Percentiles rank a stretch among this genome's conserved stretches.
Evolutionary conservation across 495 filamentous ascomycete species (phyloP).

Genomic region (Ramalina intermedia): DNA sequence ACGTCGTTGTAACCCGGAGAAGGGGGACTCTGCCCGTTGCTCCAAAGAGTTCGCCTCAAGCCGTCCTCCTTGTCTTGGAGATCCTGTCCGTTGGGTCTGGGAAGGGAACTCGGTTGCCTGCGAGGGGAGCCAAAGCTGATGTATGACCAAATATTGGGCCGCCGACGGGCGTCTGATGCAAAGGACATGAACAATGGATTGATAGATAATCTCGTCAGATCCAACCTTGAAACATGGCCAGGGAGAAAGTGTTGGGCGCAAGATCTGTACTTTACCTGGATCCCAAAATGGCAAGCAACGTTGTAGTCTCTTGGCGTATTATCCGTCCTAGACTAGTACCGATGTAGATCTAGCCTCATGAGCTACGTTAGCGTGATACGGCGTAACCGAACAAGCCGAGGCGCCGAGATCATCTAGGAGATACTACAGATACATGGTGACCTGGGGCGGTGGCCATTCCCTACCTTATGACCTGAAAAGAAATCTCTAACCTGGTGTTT

Average conservation of each 20-base stretch:
- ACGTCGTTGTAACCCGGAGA: slow-evolving; percentile 25
- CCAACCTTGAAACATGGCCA: too few relatives aligned
- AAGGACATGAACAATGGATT: slow-evolving; percentile 25
- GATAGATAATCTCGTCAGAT: background rate
- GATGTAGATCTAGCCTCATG: too few relatives aligned
- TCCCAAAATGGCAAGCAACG: too few relatives aligned
- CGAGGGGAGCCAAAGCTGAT: slow-evolving; percentile 28
- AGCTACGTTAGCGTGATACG: too few relatives aligned
- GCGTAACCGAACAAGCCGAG: too few relatives aligned
- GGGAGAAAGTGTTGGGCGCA: too few relatives aligned
- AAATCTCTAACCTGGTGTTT: too few relatives aligned
- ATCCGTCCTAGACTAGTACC: background rate
- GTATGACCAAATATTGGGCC: slow-evolving; percentile 34
- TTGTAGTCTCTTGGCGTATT: background rate
- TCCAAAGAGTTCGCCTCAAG: background rate
- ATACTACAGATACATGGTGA: too few relatives aligned
- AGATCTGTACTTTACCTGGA: too few relatives aligned
- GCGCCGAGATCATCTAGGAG: too few relatives aligned
- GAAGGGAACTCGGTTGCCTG: slow-evolving; percentile 24
- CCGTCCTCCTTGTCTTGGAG: slow-evolving; percentile 32
- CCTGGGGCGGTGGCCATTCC: too few relatives aligned
- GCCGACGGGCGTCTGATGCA: slow-evolving; percentile 24
- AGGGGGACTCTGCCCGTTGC: background rate
- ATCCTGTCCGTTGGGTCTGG: slow-evolving; percentile 21
- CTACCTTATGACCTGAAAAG: too few relatives aligned